These are phyloP conservation scores for Suhomyces maxii DNA, from an alignment of 1,139 yeast genomes.

Conservation along the genomic window DNA sequence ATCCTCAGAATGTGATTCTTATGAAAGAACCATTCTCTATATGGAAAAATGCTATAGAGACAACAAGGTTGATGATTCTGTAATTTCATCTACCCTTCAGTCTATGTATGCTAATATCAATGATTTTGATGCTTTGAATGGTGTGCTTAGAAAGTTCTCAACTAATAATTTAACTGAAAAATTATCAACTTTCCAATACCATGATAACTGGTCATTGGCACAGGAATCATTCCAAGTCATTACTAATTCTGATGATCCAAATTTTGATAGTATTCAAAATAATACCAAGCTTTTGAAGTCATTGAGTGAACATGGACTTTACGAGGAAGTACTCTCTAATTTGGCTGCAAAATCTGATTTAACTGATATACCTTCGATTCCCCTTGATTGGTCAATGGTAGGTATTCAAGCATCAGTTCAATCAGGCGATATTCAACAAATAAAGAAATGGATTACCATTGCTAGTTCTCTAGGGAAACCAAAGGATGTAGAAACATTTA, in stretches of 20 bases:
- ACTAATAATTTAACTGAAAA: slow-evolving; percentile 69
- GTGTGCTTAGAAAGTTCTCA: slow-evolving; percentile 74
- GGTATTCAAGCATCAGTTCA: slow-evolving; percentile 77
- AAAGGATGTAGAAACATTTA: slow-evolving; percentile 55
- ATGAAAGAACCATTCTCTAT: slow-evolving; percentile 85
- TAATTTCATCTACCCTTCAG: slow-evolving; percentile 58
- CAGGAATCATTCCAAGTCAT: slow-evolving; percentile 80
- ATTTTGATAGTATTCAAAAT: slow-evolving; percentile 28
- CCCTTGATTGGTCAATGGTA: slow-evolving; percentile 58
- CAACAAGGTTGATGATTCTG: slow-evolving; percentile 29
- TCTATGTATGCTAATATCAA: slow-evolving; percentile 83
- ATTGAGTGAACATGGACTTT: slow-evolving; percentile 42
- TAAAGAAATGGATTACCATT: slow-evolving; percentile 57
- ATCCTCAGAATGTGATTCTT: slow-evolving; percentile 81
- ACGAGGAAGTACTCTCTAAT: slow-evolving; percentile 41
- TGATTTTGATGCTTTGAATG: slow-evolving; percentile 89
- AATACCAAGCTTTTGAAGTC: slow-evolving; percentile 41
- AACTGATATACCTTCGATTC: slow-evolving; percentile 26
- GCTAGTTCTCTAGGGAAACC: slow-evolving; percentile 37
- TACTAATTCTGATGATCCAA: slow-evolving; percentile 33
- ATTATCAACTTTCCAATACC: slow-evolving; percentile 76
- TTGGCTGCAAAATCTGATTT: slow-evolving; percentile 30
- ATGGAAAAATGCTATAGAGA: slow-evolving; percentile 72
- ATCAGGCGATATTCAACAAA: slow-evolving; percentile 53
- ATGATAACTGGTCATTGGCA: slow-evolving; percentile 85